Evolutionary conservation across 148 eudicot species (phyloP).

Genomic region (Tetragonia tetragonoides): DNA sequence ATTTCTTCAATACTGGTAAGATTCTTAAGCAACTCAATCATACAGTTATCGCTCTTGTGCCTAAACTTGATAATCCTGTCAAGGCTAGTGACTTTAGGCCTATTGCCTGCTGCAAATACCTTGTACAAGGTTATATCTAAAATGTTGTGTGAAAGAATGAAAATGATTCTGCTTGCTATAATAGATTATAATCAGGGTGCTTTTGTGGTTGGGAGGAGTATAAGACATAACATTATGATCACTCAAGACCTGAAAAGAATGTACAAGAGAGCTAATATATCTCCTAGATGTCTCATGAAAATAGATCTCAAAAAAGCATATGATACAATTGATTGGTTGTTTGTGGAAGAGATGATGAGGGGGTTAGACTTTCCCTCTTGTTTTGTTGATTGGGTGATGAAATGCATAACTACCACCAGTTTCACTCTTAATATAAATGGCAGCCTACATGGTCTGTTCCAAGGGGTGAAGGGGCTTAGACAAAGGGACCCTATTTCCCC

Average conservation of each 20-base stretch:
- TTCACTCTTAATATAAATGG: background rate
- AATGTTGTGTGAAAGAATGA: background rate
- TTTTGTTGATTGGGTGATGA: too few species aligned
- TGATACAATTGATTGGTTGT: too few species aligned
- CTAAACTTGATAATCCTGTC: background rate
- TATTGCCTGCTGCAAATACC: background rate
- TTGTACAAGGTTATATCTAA: background rate
- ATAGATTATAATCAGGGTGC: background rate
- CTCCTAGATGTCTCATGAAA: too few species aligned
- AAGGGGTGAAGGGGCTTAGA: background rate
- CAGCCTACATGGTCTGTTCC: background rate
- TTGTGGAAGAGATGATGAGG: too few species aligned
- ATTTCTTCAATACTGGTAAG: background rate
- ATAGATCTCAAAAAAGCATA: too few species aligned
- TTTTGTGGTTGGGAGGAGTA: background rate
- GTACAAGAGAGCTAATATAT: too few species aligned
- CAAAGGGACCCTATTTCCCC: background rate
- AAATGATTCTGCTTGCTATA: background rate
- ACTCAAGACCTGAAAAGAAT: too few species aligned
- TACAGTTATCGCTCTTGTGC: background rate
- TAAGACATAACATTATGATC: background rate
- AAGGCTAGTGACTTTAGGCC: background rate
- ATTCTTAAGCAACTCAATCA: background rate
- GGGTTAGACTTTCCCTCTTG: too few species aligned
- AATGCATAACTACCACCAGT: too few species aligned